Base-by-base conservation (phyloP, 495 filamentous ascomycete species). In the Trichodelitschia bisporula region DNA sequence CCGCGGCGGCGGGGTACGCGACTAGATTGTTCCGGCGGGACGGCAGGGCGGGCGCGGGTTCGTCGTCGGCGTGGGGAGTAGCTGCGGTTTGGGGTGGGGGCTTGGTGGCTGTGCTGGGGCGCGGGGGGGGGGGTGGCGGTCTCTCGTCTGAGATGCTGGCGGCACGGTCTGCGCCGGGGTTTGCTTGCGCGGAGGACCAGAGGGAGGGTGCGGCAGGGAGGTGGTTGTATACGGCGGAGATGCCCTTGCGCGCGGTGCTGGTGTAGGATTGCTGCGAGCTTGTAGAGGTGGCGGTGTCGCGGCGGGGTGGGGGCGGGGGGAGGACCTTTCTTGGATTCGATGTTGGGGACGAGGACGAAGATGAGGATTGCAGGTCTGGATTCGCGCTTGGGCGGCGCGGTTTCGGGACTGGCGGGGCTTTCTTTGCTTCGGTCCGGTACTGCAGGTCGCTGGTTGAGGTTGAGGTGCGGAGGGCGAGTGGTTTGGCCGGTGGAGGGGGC, bases 171-270 rank as follows among this genome's bases (percentile, higher is more conserved):
- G 27, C 15, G 6, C 6, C 6, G 6, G 6, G 27, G 27, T 29
- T 11, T 30, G 37, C 14, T 27, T 17, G 26, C 8, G 15, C 14
- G 8, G 16, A 10, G 18, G 29, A 19, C 18, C 36, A 33, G 4
- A 29, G 28, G 11, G 17, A 24, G 30, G 18, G n/a, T n/a, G 15
- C 26, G 20, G 55, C 49, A 2, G 61, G 58, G 11, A 63, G 44
- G 27, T 47, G 34, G 44, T 61, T 62, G 42, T 63, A 64, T 3
- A 49, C 60, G 28, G 49, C 48, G 18, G 45, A 34, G 29, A 58
- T 40, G 33, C 55, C 53, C 19, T 49, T 46, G 14, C 48, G 39
- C 21, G 49, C 47, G 31, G 39, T 42, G 14, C 49, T 27, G 6
- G 36, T 31, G 36, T 47, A 43, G 16, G 28, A 19, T 34, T 39